Evolutionary conservation across 805 yeast species (phyloP), one percentile per base, ranked within the genome.

Genomic region (Saturnispora ahearnii): DNA sequence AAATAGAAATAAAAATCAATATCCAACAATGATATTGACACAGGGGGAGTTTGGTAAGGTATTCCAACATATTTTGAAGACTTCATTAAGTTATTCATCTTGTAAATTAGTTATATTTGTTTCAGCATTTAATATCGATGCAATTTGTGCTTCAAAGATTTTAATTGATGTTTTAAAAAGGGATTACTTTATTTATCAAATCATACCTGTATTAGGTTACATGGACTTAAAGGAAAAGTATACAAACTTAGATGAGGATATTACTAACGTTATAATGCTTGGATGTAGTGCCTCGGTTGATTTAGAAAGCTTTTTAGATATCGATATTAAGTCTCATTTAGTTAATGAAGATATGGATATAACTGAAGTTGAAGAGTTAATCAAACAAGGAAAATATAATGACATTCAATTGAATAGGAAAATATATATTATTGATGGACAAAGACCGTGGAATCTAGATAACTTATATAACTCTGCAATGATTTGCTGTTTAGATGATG

Each of bases 201-300:
- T 89, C 47, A 81, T 88, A 10, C 99, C 99, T 0, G 91, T 93
- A 10, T 89, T 87, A 18, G 99, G 99, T 0, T 91, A 88, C 61
- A 67, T 82, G 10, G 96, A 89, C 57, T 69, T 95, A 54, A 80
- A 78, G 55, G 62, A 60, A 24, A 87, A 83, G 61, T 90, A 78
- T 59, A 50, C 56, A 4, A 74, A 74, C 49, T 67, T 93, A 41
- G 97, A 90, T 61, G 74, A 69, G 5, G 91, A 87, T 47, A 80
- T 93, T 7, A 69, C 81, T 4, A 88, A 84, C 59, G 84, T 91
- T 18, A 65, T 93, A 4, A 70, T 90, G 38, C 68, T 93, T 0
- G 99, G 99, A 0, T 93, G 96, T 68, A 99, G 99, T 12, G 95
- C 95, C 4, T 80, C 85, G 78, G 78, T 90, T 10, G 97, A 93